Conservation (phyloP, 176 grass and related monocot genomes). For the Puccinellia tenuiflora region DNA sequence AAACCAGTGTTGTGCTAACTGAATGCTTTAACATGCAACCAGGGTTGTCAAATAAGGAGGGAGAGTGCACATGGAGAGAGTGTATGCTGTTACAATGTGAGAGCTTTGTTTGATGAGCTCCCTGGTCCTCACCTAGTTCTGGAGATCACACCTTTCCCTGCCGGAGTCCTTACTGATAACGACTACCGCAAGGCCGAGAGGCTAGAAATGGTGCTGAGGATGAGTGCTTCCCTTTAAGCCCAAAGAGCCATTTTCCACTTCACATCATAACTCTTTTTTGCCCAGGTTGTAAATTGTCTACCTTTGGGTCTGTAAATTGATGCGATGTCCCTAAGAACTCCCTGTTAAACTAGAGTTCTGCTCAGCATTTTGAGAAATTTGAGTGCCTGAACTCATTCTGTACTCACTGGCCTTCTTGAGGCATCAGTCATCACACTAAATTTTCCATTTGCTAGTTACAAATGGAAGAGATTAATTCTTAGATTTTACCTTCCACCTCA, state of each 20-base stretch:
- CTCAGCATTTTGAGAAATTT: slow-evolving; percentile 22
- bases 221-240: slow-evolving; percentile 66
- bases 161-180: slow-evolving; percentile 68
- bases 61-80: slow-evolving; percentile 95
- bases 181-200: slow-evolving; percentile 90
- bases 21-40: slow-evolving; percentile 18
- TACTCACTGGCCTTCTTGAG: neutral
- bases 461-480: neutral
- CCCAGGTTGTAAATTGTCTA: slow-evolving; percentile 46
- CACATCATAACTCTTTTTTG: slow-evolving; percentile 7
- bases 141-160: slow-evolving; percentile 93
- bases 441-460: neutral
- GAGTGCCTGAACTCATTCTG: slow-evolving; percentile 7
- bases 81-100: slow-evolving; percentile 91
- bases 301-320: slow-evolving; percentile 48
- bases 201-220: slow-evolving; percentile 86
- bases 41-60: slow-evolving; percentile 98
- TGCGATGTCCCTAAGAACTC: slow-evolving; percentile 18
- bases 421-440: neutral
- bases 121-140: slow-evolving; percentile 77
- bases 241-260: slow-evolving; percentile 18
- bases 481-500: neutral
- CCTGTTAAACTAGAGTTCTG: slow-evolving; percentile 22
- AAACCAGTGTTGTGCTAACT: slow-evolving; percentile 5
- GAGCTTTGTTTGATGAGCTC: slow-evolving; percentile 94